Evolutionary conservation across 768 basidiomycete genomes (phyloP).

Genomic region (Lepiota venenata): DNA sequence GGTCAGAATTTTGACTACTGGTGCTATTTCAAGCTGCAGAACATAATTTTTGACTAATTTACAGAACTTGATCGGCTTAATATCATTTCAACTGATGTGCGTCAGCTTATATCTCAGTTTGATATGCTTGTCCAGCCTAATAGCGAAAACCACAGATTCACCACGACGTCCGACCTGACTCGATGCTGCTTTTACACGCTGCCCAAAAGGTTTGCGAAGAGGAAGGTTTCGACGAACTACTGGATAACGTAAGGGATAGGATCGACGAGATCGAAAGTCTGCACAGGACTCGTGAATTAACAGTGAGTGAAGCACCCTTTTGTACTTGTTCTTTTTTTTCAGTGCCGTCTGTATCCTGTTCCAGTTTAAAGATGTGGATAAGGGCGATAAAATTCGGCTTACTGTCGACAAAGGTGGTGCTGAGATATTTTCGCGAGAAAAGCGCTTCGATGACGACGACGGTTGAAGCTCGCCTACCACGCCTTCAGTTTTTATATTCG

Average conservation of each 20-base stretch:
- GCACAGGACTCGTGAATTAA: conserved; percentile 74
- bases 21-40: not conserved
- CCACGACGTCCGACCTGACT: conserved; percentile 79
- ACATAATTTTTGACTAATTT: not conserved
- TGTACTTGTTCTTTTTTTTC: not conserved
- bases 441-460: conserved; percentile 9
- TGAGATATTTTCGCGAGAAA: conserved; percentile 20
- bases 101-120: conserved; percentile 18
- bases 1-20: conserved; percentile 35
- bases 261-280: conserved; percentile 88
- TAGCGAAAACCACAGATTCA: conserved; percentile 41
- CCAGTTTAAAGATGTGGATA: conserved; percentile 47
- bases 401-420: conserved; percentile 57
- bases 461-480: not conserved
- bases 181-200: conserved; percentile 70
- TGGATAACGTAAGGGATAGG: conserved; percentile 68
- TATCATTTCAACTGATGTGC: conserved; percentile 77
- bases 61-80: conserved; percentile 64
- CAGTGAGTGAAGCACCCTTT: conserved; percentile 37
- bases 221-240: conserved; percentile 76
- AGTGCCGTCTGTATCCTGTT: not conserved
- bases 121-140: not conserved
- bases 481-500: not conserved
- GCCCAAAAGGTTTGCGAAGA: conserved; percentile 68
- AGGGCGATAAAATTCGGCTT: conserved; percentile 48